Conservation (phyloP, 768 basidiomycete genomes). For the Lyophyllum shimeji region DNA sequence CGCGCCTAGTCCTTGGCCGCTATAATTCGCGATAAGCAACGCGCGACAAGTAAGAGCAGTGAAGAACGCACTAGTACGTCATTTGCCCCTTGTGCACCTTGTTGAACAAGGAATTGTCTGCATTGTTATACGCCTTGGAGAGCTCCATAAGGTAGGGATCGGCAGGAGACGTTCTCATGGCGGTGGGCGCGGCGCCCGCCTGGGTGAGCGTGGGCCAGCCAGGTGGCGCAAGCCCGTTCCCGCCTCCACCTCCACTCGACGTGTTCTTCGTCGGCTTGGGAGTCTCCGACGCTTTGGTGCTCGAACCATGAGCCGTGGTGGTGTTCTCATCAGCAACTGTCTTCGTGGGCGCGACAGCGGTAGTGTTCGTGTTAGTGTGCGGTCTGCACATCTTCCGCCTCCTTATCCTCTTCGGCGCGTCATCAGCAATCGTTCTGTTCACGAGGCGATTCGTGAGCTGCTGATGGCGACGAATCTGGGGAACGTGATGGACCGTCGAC, state of each 20-base stretch:
- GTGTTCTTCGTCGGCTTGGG: conserved; percentile 7
- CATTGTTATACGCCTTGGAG: conserved; percentile 27
- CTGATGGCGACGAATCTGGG: conserved; percentile 22
- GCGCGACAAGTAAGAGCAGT: neutral
- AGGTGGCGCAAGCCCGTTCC: conserved; percentile 17
- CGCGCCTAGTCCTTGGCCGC: conserved; percentile 28
- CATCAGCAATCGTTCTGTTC: neutral
- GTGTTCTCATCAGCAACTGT: neutral
- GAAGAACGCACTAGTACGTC: conserved; percentile 30
- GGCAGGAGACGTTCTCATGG: conserved; percentile 21
- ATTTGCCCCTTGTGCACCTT: conserved; percentile 24
- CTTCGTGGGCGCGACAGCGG: neutral
- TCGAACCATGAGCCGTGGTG: neutral
- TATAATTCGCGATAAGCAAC: conserved; percentile 12
- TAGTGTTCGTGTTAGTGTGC: conserved; percentile 4
- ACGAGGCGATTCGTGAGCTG: conserved; percentile 19
- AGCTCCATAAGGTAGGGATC: conserved; percentile 29
- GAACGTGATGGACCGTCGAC: conserved; percentile 18
- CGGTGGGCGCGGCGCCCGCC: conserved; percentile 18
- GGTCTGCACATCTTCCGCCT: conserved; percentile 6
- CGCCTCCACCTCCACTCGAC: conserved; percentile 8
- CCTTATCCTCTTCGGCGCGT: conserved; percentile 1
- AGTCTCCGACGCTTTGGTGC: conserved; percentile 1
- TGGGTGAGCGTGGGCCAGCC: conserved; percentile 28
- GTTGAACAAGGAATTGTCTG: conserved; percentile 21